Evolutionary conservation across 2,329 filamentous ascomycete genomes (phyloP), one percentile per base, ranked within the genome.

Genomic region (Paradendryphiella salina): DNA sequence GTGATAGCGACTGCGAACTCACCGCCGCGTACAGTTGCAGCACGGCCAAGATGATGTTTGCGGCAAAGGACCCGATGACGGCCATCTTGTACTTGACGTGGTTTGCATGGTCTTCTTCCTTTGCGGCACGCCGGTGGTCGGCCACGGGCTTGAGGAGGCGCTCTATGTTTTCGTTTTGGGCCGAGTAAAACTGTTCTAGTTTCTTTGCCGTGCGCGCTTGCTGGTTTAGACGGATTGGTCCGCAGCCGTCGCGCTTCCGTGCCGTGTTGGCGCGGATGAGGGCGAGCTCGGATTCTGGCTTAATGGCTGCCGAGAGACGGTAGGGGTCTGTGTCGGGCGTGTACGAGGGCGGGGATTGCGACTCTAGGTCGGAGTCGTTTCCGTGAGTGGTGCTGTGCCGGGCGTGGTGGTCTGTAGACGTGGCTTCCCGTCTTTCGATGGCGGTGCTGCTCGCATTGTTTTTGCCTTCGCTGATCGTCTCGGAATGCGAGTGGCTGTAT

Each of bases 121-220:
- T 86, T 29, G 92, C 92, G 39, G 90, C 86, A 29, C 86, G 85
- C 14, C 88, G 81, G 75, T 97, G 94, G 68, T 96, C 90, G 67
- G 96, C 90, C 2, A 97, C 93, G 2, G 89, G 87, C 76, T 96
- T 96, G 59, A 97, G 80, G 75, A 96, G 82, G 9, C 90, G 85
- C 76, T 96, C 85, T 60, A 99, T 99, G 64, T 90, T 92, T 71
- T 92, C 89, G 71, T 99, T 99, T 71, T 99, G 93, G 23, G 81
- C 81, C 70, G 90, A 83, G 79, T 97, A 97, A 77, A 96, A 97
- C 42, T 84, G 82, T 65, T 88, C 82, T 13, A 97, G 72, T 65
- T 83, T 85, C 59, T 77, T 80, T 11, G 81, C 73, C 59, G 74
- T 66, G 57, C 72, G 54, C n/a, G 70, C 72, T 26, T 70, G 74